Percentiles rank a stretch among this genome's conserved stretches.
Evolutionary conservation across 768 basidiomycete genomes (phyloP).

Genomic region (Megacollybia marginata): DNA sequence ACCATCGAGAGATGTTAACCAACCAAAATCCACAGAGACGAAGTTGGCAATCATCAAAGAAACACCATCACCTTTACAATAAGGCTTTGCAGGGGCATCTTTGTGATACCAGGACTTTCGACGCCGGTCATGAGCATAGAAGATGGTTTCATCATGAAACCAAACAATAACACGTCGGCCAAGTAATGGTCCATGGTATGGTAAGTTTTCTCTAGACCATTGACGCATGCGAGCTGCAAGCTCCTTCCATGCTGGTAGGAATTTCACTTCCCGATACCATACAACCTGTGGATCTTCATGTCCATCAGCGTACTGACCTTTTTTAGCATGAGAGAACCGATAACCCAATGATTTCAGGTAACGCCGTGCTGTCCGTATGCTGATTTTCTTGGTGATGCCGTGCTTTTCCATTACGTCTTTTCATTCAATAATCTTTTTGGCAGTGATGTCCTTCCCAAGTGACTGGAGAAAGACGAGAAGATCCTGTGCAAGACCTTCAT

Average conservation of each 20-base stretch:
- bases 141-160: slow-evolving; percentile 15
- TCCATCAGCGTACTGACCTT: slow-evolving; percentile 22
- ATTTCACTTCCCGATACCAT: slow-evolving; percentile 18
- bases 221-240: slow-evolving; percentile 2
- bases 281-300: slow-evolving; percentile 29
- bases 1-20: slow-evolving; percentile 13
- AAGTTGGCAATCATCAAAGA: slow-evolving; percentile 33
- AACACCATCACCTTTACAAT: slow-evolving; percentile 29
- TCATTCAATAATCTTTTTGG: too few species aligned
- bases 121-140: not conserved
- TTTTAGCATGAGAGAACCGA: slow-evolving; percentile 9
- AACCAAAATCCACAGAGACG: slow-evolving; percentile 23
- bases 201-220: slow-evolving; percentile 4
- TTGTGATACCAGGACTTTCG: not conserved
- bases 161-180: slow-evolving; percentile 3
- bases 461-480: slow-evolving; percentile 9
- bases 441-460: slow-evolving; percentile 11
- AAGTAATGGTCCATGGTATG: not conserved
- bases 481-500: slow-evolving; percentile 10
- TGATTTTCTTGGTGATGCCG: slow-evolving; percentile 12
- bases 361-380: slow-evolving; percentile 14
- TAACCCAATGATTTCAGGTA: slow-evolving; percentile 19
- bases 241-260: slow-evolving; percentile 13
- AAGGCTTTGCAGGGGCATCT: slow-evolving; percentile 9
- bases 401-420: slow-evolving; percentile 6